Conservation (phyloP, 2,329 filamentous ascomycete genomes). For the Neofusicoccum laricinum region DNA sequence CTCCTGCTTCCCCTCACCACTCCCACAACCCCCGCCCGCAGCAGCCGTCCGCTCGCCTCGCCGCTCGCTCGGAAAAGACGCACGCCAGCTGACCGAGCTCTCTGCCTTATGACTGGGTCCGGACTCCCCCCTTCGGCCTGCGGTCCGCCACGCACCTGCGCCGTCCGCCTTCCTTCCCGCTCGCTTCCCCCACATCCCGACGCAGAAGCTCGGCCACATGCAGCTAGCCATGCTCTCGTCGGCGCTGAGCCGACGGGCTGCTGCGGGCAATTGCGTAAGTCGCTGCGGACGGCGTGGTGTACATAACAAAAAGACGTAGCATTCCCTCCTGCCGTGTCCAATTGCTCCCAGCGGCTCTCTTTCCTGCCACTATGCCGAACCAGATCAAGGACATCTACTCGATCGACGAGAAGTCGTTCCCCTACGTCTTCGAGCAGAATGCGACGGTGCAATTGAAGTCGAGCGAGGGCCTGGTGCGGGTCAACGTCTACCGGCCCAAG, state of each 20-base stretch:
- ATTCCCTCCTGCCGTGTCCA: neutral
- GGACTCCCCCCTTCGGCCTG: conserved; percentile 9
- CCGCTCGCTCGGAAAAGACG: neutral
- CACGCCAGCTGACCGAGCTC: neutral
- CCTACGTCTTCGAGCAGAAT: conserved; percentile 53
- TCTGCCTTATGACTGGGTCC: neutral
- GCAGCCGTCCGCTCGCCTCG: neutral
- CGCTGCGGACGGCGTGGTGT: neutral
- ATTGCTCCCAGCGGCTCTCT: neutral
- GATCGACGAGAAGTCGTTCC: conserved; percentile 34
- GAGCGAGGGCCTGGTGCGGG: conserved; percentile 43
- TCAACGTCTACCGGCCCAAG: conserved; percentile 53
- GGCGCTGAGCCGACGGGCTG: neutral
- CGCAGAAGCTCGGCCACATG: neutral
- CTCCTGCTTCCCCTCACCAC: neutral
- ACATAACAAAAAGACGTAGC: neutral
- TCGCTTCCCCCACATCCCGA: conserved; percentile 9
- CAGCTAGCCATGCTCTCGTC: neutral
- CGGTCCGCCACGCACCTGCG: neutral
- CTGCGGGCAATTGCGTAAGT: conserved; percentile 5
- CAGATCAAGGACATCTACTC: conserved; percentile 32
- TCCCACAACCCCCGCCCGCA: neutral
- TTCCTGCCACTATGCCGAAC: conserved; percentile 10
- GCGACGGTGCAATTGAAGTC: conserved; percentile 45
- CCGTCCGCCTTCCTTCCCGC: neutral